These are phyloP conservation scores for Bassia scoparia DNA, from an alignment of 148 eudicot genomes.

Conservation along the genomic window DNA sequence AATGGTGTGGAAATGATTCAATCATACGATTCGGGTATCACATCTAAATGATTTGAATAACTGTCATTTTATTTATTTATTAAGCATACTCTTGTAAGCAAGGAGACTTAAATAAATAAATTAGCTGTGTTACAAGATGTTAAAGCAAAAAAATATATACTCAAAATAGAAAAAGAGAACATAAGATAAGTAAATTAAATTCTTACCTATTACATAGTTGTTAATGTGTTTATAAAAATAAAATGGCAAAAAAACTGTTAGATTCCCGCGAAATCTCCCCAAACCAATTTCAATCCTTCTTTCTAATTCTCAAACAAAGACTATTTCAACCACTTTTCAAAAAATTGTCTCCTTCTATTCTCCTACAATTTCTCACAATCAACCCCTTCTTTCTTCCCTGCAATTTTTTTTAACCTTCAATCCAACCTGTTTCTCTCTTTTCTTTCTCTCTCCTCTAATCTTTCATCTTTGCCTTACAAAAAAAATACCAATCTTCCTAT, in stretches of 20 bases:
- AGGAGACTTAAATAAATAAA: background rate
- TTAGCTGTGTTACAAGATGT: background rate
- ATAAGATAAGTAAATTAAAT: background rate
- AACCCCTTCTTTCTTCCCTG: slow-evolving; percentile 11
- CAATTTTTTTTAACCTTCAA: background rate
- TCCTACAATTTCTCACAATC: slow-evolving; percentile 52
- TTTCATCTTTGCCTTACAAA: slow-evolving; percentile 20
- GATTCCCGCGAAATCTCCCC: slow-evolving; percentile 45
- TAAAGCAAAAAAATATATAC: background rate
- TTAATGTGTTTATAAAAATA: background rate
- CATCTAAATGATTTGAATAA: too few species aligned
- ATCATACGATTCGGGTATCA: too few species aligned
- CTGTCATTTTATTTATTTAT: too few species aligned
- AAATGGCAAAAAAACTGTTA: slow-evolving; percentile 18
- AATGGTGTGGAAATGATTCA: too few species aligned
- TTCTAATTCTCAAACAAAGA: background rate
- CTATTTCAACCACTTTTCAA: background rate
- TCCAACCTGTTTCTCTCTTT: slow-evolving; percentile 20
- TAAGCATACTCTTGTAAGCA: background rate
- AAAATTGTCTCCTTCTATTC: slow-evolving; percentile 6
- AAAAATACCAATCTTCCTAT: slow-evolving; percentile 4
- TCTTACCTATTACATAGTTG: background rate
- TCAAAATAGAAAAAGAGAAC: slow-evolving; percentile 1
- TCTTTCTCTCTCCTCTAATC: slow-evolving; percentile 21
- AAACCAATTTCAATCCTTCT: background rate